Evolutionary conservation across 2,329 filamentous ascomycete species (phyloP), one percentile per base, ranked within the genome.

Genomic region (Alternaria burnsii): DNA sequence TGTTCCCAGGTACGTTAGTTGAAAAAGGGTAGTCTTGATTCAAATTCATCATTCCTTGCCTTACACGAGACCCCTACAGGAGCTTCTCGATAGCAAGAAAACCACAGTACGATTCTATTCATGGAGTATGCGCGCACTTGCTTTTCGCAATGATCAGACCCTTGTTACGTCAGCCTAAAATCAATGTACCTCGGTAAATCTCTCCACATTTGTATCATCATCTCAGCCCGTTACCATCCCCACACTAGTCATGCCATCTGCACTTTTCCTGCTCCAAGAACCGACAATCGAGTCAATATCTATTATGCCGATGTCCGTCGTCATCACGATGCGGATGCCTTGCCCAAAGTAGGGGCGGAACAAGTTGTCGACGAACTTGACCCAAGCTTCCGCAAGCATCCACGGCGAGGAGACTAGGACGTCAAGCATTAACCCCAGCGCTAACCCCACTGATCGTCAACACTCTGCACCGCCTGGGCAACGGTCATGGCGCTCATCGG

Each of bases 371-470:
- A 48, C 32, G 55, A 5, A 10, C 38, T 14, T 22, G 10, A 41
- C 18, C 58, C 59, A 69, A 67, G 62, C 64, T 64, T 58, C 57
- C 43, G 43, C 66, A 64, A 64, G 62, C 59, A 50, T 59, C 63
- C 52, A 59, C 41, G 43, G 42, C 48, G 22, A 32, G 48, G 20
- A 56, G 22, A 44, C 58, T 38, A 38, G 16, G 16, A 38, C 12
- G 34, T 14, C 52, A 59, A 59, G 57, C 57, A 55, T 42, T 28
- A 55, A 58, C 52, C 57, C 44, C 38, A 24, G 54, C 63, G 47
- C 62, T 56, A 61, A 55, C 65, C 63, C 63, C 63, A 60, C 65
- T 57, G 65, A 69, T 69, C 66, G 62, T 42, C 57, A 7, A 28
- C 24, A 34, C 9, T 57, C 30, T 50, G 30, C 40, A 52, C 55